Percentiles rank a stretch among this genome's conserved stretches.
These are phyloP conservation scores for Perilla frutescens DNA, from an alignment of 257 asterid species.

Conservation along the genomic window DNA sequence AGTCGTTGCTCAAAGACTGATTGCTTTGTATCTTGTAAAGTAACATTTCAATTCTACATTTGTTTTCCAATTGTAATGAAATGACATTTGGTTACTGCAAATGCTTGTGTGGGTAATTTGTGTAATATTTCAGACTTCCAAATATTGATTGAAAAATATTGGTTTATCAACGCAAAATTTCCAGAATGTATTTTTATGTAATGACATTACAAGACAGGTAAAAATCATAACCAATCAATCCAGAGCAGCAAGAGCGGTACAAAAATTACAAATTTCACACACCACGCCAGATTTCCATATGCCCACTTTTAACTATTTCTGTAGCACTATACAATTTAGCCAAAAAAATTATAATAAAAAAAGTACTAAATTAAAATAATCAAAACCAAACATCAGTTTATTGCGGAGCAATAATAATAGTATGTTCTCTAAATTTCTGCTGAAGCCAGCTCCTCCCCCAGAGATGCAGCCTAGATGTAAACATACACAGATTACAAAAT, in stretches of 20 bases:
- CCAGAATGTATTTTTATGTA: slow-evolving; percentile 1
- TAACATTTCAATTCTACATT: slow-evolving; percentile 22
- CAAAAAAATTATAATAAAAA: neutral
- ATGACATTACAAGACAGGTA: slow-evolving; percentile 24
- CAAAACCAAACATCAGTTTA: slow-evolving; percentile 26
- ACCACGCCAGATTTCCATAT: slow-evolving; percentile 39
- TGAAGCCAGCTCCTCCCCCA: slow-evolving; percentile 45
- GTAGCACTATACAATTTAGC: slow-evolving; percentile 48
- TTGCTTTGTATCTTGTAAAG: slow-evolving; percentile 39
- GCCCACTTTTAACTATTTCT: slow-evolving; percentile 27
- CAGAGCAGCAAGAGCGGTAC: slow-evolving; percentile 23
- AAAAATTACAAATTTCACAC: slow-evolving; percentile 39
- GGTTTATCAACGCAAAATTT: neutral
- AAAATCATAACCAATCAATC: slow-evolving; percentile 36
- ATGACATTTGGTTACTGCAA: too few relatives aligned
- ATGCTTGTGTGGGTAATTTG: neutral
- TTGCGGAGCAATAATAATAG: neutral
- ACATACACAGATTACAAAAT: neutral
- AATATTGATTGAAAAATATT: neutral
- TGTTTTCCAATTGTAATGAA: slow-evolving; percentile 21
- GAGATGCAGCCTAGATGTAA: slow-evolving; percentile 54
- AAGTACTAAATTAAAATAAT: neutral
- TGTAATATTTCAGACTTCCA: neutral
- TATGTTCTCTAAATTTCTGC: slow-evolving; percentile 47
- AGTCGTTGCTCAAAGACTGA: slow-evolving; percentile 10